These are phyloP conservation scores for Adenanthera pavonina DNA, from an alignment of 306 rosid genomes.

Conservation along the genomic window DNA sequence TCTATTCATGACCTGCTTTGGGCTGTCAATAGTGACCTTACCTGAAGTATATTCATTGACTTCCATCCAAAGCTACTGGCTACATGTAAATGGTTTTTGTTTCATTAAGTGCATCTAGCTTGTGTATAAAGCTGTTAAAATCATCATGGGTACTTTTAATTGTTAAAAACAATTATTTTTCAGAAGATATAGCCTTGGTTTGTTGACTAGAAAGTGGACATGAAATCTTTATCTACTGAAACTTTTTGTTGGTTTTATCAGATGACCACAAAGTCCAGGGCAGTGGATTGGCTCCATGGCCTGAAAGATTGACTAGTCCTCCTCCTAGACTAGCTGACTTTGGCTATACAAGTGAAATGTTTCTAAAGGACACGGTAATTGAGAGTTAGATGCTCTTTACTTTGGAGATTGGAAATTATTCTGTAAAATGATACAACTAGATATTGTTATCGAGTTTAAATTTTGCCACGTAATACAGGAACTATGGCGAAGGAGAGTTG, in stretches of 20 bases:
- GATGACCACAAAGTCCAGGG: slow-evolving; percentile 78
- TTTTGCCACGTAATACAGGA: slow-evolving; percentile 63
- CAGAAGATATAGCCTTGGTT: slow-evolving; percentile 16
- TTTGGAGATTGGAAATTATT: slow-evolving; percentile 6
- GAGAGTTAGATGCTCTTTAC: slow-evolving; percentile 12
- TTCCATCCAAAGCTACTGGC: not conserved
- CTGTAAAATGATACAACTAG: not conserved
- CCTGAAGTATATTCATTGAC: not conserved
- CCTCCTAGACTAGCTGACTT: slow-evolving; percentile 96
- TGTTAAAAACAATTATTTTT: not conserved
- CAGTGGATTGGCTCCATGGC: slow-evolving; percentile 95
- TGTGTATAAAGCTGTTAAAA: slow-evolving; percentile 30
- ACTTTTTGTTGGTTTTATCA: slow-evolving; percentile 56
- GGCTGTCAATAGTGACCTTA: not conserved
- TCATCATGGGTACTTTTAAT: not conserved
- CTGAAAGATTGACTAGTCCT: slow-evolving; percentile 82
- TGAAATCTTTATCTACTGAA: slow-evolving; percentile 35
- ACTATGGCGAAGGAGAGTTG: slow-evolving; percentile 78
- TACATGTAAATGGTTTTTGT: slow-evolving; percentile 1
- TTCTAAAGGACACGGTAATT: slow-evolving; percentile 85
- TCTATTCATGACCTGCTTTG: slow-evolving; percentile 27
- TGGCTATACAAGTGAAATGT: slow-evolving; percentile 85
- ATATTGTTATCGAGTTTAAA: slow-evolving; percentile 23
- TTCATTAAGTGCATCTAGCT: slow-evolving; percentile 24
- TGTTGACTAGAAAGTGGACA: slow-evolving; percentile 6